Evolutionary conservation across 1,139 yeast genomes (phyloP).

Genomic region (Blastobotrys arbuscula): DNA sequence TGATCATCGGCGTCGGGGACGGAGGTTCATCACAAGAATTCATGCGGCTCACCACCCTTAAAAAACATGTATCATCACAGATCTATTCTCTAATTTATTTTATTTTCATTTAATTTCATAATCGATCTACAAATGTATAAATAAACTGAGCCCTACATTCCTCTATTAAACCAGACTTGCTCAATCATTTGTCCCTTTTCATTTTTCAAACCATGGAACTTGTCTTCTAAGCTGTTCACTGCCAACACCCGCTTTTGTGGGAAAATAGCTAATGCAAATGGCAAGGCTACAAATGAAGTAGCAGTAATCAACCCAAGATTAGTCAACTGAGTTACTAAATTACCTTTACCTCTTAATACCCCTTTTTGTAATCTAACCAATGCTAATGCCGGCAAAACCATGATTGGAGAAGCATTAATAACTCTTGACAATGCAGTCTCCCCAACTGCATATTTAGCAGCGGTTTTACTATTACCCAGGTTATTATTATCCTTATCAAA

Average conservation of each 20-base stretch:
- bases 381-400: constrained; percentile 90
- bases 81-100: too few relatives aligned
- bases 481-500: constrained; percentile 52
- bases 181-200: constrained; percentile 54
- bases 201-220: constrained; percentile 57
- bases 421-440: constrained; percentile 95
- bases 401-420: constrained; percentile 91
- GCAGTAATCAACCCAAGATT: constrained; percentile 80
- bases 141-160: constrained; percentile 46
- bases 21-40: too few relatives aligned
- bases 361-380: constrained; percentile 71
- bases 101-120: too few relatives aligned
- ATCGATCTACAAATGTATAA: too few relatives aligned
- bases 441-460: constrained; percentile 90
- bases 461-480: constrained; percentile 75
- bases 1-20: too few relatives aligned
- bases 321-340: constrained; percentile 53
- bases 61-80: too few relatives aligned
- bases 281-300: constrained; percentile 82
- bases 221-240: constrained; percentile 55
- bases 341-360: constrained; percentile 48
- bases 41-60: too few relatives aligned
- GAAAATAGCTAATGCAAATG: constrained; percentile 92
- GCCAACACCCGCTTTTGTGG: constrained; percentile 74
- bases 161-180: constrained; percentile 82